A percentile compares a stretch with the other conserved stretches of the same genome.
phyloP scores from a whole-genome alignment of 169 alveolate genomes.

The Plasmodium billcollinsi region DNA sequence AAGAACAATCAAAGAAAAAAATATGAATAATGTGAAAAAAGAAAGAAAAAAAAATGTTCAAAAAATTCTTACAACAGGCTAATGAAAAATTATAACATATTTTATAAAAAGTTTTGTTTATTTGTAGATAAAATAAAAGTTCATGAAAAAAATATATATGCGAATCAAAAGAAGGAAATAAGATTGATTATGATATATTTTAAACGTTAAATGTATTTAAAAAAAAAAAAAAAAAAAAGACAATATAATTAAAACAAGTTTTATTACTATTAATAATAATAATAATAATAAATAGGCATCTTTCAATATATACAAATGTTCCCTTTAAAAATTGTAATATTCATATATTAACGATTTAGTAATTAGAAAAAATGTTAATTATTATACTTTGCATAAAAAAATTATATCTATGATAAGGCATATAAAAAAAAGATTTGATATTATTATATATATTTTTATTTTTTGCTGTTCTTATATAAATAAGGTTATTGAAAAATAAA shows the following conservation, averaged over 20 bases:
- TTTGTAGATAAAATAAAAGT: conserved; percentile 8
- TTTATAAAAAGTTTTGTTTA: conserved; percentile 10
- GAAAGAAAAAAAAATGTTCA: conserved; percentile 31
- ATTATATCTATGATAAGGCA: conserved; percentile 31
- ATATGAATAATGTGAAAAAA: conserved; percentile 7
- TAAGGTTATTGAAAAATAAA: conserved; percentile 18
- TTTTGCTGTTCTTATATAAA: conserved; percentile 37
- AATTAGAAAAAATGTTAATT: conserved; percentile 1
- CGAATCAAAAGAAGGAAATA: neutral
- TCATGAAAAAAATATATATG: neutral
- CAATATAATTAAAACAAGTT: too few relatives aligned
- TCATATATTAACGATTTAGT: neutral
- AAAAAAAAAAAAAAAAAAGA: neutral
- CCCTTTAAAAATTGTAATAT: too few relatives aligned
- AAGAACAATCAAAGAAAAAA: conserved; percentile 11
- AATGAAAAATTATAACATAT: conserved; percentile 13
- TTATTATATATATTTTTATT: conserved; percentile 41
- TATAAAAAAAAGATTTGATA: conserved; percentile 14
- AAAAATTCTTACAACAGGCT: conserved; percentile 42
- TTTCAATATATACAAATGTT: too few relatives aligned
- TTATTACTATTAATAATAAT: too few relatives aligned
- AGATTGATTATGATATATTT: conserved; percentile 15
- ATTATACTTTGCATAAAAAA: conserved; percentile 11
- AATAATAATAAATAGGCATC: too few relatives aligned
- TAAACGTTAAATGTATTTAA: conserved; percentile 9